Evolutionary conservation across 768 basidiomycete species (phyloP).

Genomic region (Agrocybe praecox): DNA sequence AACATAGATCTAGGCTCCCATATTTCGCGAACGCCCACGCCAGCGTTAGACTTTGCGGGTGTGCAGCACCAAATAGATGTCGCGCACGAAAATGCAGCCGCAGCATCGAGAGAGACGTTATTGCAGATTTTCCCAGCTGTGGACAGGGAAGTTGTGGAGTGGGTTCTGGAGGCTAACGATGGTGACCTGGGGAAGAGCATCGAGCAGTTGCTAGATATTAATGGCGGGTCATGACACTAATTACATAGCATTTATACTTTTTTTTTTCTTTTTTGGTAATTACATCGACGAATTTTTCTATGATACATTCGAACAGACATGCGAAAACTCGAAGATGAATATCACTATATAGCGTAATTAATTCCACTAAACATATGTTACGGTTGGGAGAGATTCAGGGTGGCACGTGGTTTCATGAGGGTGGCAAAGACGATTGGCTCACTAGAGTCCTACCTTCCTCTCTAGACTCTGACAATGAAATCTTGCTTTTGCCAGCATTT

Average conservation of each 20-base stretch:
- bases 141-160: slow-evolving; percentile 84
- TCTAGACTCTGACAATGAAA: too few species aligned
- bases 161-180: slow-evolving; percentile 87
- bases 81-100: slow-evolving; percentile 73
- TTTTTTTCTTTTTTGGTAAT: not conserved
- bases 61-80: slow-evolving; percentile 79
- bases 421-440: too few species aligned
- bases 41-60: slow-evolving; percentile 66
- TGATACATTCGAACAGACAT: too few species aligned
- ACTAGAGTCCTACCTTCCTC: too few species aligned
- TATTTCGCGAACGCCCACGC: slow-evolving; percentile 72
- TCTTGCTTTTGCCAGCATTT: too few species aligned
- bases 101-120: slow-evolving; percentile 75
- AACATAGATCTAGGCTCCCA: slow-evolving; percentile 27
- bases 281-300: not conserved
- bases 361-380: too few species aligned
- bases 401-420: too few species aligned
- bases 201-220: slow-evolving; percentile 82
- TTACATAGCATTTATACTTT: too few species aligned
- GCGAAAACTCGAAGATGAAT: too few species aligned
- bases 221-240: slow-evolving; percentile 34
- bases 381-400: too few species aligned
- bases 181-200: slow-evolving; percentile 91
- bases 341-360: too few species aligned
- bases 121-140: slow-evolving; percentile 86